Evolutionary conservation across 495 filamentous ascomycete genomes (phyloP), one percentile per base, ranked within the genome.

Genomic region (Penicillium canariense): DNA sequence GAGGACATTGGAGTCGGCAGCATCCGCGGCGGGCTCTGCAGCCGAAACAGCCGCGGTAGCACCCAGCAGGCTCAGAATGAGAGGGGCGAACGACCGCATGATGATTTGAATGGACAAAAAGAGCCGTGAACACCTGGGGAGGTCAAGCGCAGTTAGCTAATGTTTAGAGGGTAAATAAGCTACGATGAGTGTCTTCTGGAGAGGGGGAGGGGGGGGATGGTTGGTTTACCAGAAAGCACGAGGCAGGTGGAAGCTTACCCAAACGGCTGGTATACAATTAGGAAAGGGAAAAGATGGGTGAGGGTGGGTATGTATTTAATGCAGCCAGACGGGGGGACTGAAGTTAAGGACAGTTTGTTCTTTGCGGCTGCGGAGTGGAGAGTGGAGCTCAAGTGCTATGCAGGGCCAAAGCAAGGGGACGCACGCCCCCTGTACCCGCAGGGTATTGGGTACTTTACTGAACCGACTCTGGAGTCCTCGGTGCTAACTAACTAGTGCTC

Each of bases 1-100:
- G 56, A 86, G 76, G 36, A 98, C 94, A 68, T 97, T 65, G 17
- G 62, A 63, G 28, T 79, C 79, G 11, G 79, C 79, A 30, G 77
- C 74, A 50, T 77, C 76, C 26, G 50, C 60, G 14, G 58, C 58
- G 28, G 61, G 44, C 44, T 81, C 79, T 18, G 81, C 72, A 38
- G 88, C 87, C 51, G 86, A 85, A 52, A 76, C 82, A n/a, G 83
- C 68, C 25, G 81, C 79, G 32, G 79, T 73, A 60, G 81, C 81
- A 54, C 81, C 81, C 23, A 84, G 67, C 50, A 89, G 78, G 69
- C 74, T 74, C 58, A 89, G 73, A 68, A 81, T 80, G 58, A 77
- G 62, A 55, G 74, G 79, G 62, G 69, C 68, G 63, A 83, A 80
- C 48, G 75, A 81, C 53, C 79, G 77, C 84, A 87, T 87, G 30